Base-by-base conservation (phyloP, 345 rosid genomes). In the Citrus inodora region DNA sequence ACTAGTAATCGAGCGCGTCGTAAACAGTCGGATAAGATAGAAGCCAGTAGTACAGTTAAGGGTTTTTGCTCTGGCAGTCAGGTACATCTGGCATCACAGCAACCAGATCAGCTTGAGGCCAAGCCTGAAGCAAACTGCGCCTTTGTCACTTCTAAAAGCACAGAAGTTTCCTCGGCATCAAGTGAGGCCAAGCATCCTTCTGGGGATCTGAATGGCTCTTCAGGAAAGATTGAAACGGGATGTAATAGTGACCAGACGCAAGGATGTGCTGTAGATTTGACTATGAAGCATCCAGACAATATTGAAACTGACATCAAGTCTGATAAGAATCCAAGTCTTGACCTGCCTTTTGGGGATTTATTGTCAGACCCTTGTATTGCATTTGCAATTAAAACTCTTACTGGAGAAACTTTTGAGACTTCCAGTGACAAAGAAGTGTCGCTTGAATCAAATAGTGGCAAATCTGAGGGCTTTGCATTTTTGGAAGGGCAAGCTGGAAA, bases 361-460 rank as follows among this genome's bases (percentile, higher is more conserved):
- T 88, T 95, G 84, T 81, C 87, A 51, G 99, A 96, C 79, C 98
- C 99, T 46, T 96, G 99, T 87, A 96, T 96, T 25, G 99, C 97
- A 62, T 96, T 96, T 86, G 99, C 99, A 62, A 93, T 96, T 62
- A 87, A 90, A 87, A 95, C 95, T 25, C 95, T 95, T 16, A 95
- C 98, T 0, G 99, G 94, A 74, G 82, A 82, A 67, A 74, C 91
- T 1, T 85, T 90, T 71, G 87, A 80, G 35, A 84, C 81, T 78
- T 82, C 87, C 5, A 84, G 76, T 66, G 69, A 61, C 64, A 70
- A 82, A 55, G 80, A 83, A 61, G 64, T 72, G 33, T 82, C 89
- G 46, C 9, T 76, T 27, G 89, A 84, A 70, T 79, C 88, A 55
- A 85, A 81, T 70, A 84, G 70, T 61, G 65, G 79, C 76, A 76